phyloP scores from a whole-genome alignment of 2,329 filamentous ascomycete genomes.

The Nothopassalora personata region DNA sequence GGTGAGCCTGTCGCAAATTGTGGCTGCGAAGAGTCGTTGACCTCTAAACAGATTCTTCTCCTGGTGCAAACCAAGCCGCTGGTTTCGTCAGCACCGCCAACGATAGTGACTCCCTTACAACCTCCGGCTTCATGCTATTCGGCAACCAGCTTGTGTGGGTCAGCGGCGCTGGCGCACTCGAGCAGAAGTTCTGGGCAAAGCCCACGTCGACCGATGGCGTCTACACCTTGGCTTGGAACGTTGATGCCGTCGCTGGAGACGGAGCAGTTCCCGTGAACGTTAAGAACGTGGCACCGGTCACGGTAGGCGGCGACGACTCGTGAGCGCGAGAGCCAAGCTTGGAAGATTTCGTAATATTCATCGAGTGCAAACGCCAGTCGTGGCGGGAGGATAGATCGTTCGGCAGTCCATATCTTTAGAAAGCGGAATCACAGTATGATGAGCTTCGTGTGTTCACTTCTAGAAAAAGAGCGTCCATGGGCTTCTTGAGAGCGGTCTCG shows the following conservation, averaged over 20 bases:
- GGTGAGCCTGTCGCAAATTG: neutral
- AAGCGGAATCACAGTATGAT: neutral
- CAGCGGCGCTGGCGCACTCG: neutral
- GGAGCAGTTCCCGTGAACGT: constrained; percentile 1
- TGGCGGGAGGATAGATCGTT: neutral
- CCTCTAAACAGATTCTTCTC: neutral
- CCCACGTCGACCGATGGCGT: neutral
- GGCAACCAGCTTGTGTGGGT: constrained; percentile 2
- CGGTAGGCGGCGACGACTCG: neutral
- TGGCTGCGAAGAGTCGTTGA: neutral
- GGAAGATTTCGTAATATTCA: neutral
- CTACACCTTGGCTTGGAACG: neutral
- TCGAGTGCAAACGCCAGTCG: neutral
- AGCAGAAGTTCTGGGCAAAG: constrained; percentile 1
- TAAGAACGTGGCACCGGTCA: constrained; percentile 3
- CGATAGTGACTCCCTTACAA: neutral
- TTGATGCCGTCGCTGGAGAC: neutral
- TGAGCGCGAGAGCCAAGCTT: neutral
- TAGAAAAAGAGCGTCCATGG: too few species aligned
- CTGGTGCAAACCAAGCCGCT: neutral
- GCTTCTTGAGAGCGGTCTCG: too few species aligned
- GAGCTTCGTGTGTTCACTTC: neutral
- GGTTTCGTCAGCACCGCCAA: neutral
- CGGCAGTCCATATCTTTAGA: neutral
- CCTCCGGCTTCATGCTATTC: neutral